phyloP scores from a whole-genome alignment of 2,329 filamentous ascomycete genomes.

The Lachnellula occidentalis region DNA sequence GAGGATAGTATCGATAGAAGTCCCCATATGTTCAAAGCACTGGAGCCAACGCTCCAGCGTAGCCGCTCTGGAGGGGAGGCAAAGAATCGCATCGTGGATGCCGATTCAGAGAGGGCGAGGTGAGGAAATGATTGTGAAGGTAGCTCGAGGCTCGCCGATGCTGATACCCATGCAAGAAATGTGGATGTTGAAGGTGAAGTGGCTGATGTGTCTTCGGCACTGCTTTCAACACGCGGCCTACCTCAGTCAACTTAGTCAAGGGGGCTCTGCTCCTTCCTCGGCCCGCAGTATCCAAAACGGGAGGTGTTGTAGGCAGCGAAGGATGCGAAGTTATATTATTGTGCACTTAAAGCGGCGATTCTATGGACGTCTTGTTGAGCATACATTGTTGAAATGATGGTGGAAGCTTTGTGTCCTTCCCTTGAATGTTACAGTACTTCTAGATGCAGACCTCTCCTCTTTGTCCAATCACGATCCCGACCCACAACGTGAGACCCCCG shows the following conservation, averaged over 20 bases:
- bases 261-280: neutral
- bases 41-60: conserved; percentile 8
- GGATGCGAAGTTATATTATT: neutral
- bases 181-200: neutral
- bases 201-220: neutral
- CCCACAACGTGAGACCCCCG: neutral
- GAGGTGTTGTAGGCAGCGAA: neutral
- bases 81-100: conserved; percentile 27
- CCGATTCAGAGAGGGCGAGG: conserved; percentile 11
- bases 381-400: neutral
- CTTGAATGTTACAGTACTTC: neutral
- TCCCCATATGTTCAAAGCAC: conserved; percentile 23
- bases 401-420: neutral
- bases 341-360: neutral
- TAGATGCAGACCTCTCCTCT: too few relatives aligned
- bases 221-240: neutral
- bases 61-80: conserved; percentile 8
- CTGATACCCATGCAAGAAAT: conserved; percentile 5
- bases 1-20: conserved; percentile 40
- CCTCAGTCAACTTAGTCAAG: neutral
- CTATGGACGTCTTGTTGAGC: neutral
- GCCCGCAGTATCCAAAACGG: neutral
- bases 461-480: neutral
- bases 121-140: neutral
- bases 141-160: conserved; percentile 7